Evolutionary conservation across 1,284 basidiomycete genomes (phyloP).

Genomic region (Malassezia globosa): DNA sequence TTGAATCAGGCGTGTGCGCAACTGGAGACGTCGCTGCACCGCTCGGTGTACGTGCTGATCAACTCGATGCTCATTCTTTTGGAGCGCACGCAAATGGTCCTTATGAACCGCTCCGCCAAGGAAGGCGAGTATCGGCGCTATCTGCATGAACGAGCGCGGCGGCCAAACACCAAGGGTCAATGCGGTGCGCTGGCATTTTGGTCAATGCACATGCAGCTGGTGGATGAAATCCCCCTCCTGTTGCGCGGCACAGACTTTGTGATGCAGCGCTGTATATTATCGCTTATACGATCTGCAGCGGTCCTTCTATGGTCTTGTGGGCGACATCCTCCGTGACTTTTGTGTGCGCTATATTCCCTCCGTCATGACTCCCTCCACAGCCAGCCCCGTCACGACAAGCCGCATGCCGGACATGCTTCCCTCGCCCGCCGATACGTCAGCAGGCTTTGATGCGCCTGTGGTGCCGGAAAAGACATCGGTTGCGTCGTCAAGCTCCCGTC

Average conservation of each 20-base stretch:
- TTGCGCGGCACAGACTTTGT: constrained; percentile 44
- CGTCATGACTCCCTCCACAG: constrained; percentile 6
- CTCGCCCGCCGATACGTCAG: background rate
- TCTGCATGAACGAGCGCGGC: constrained; percentile 21
- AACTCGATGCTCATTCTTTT: constrained; percentile 40
- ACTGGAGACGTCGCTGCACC: constrained; percentile 25
- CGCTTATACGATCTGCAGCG: constrained; percentile 44
- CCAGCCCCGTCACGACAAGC: background rate
- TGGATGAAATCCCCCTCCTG: constrained; percentile 48
- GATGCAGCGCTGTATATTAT: constrained; percentile 42
- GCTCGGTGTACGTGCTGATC: constrained; percentile 24
- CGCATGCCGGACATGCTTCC: background rate
- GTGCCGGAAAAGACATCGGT: too few relatives aligned
- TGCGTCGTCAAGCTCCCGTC: too few relatives aligned
- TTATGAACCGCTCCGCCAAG: constrained; percentile 45
- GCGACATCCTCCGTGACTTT: constrained; percentile 1
- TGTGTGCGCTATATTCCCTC: constrained; percentile 3
- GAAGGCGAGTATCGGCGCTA: constrained; percentile 45
- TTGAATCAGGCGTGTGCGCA: constrained; percentile 21
- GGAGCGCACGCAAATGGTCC: constrained; percentile 32
- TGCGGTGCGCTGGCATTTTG: constrained; percentile 45
- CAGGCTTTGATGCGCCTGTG: background rate
- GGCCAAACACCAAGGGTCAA: constrained; percentile 23
- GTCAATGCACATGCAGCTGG: constrained; percentile 46
- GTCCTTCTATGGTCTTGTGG: constrained; percentile 30